Evolutionary conservation across 768 basidiomycete species (phyloP), one percentile per base, ranked within the genome.

Genomic region (Hemileccinum rubropunctum): DNA sequence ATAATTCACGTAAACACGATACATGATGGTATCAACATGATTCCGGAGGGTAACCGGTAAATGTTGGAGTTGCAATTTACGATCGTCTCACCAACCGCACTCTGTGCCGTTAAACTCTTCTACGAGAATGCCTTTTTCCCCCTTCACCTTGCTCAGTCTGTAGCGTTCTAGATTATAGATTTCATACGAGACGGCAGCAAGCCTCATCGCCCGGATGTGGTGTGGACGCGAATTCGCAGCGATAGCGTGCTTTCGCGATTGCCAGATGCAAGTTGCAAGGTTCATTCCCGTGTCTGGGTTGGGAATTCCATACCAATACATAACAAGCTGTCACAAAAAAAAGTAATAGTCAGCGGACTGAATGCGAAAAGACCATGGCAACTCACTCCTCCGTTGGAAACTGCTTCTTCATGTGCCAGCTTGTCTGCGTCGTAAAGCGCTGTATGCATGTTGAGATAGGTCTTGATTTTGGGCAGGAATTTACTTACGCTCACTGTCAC

Each of bases 191-290:
- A 69, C 68, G 9, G 79, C 80, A 0, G 95, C 88, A 5, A 95
- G 80, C 52, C 74, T 79, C 84, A 91, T 91, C 2, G 95, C 95
- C 34, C 76, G 76, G 48, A 86, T 77, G 60, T 98, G 95, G 50
- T 86, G 77, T 13, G 91, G 91, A 6, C 84, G 79, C 0, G 82
- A 80, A 57, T 83, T 91, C 1, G 94, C 94, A 4, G 82, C 83
- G 23, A 84, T 71, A 4, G 95, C 95, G 53, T 93, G 87, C 57
- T 79, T 78, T 6, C 94, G 83, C 36, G 88, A 91, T 70, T 88
- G 85, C 95, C 95, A 98, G 36, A 98, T 86, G 71, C 95, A 98
- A 15, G 94, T 97, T 8, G 95, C 93, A 47, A 97, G 81, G 67
- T 98, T 98, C 70, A 88, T 74, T 2, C 92, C 84, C 0, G 88